Percentiles rank a stretch among this genome's conserved stretches.
phyloP scores from a whole-genome alignment of 83 land plant genomes.

The Isoetes engelmannii region DNA sequence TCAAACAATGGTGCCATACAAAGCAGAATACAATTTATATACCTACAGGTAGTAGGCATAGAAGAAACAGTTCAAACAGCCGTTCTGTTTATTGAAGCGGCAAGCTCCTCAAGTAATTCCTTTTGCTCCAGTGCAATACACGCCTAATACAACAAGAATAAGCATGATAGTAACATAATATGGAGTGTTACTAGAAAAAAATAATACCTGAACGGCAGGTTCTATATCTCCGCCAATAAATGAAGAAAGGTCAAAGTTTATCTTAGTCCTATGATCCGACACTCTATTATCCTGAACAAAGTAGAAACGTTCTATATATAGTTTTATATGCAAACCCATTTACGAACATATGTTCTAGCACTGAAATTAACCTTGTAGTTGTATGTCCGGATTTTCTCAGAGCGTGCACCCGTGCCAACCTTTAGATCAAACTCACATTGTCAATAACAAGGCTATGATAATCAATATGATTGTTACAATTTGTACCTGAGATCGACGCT shows the following conservation, averaged over 20 bases:
- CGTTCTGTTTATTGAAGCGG: conserved; percentile 26
- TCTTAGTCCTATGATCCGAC: conserved; percentile 86
- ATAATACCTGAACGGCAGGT: conserved; percentile 74
- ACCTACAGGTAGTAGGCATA: no score
- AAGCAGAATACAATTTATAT: no score
- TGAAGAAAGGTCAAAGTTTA: conserved; percentile 82
- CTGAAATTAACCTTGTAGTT: conserved; percentile 66
- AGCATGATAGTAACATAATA: conserved; percentile 1
- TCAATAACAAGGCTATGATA: neutral
- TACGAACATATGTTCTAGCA: neutral
- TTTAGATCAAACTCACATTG: conserved; percentile 16
- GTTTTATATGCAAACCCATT: neutral
- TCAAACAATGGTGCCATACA: no score
- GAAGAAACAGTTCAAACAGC: conserved; percentile 4
- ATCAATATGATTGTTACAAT: neutral
- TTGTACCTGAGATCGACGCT: conserved; percentile 74
- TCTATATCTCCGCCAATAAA: conserved; percentile 88
- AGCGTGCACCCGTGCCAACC: conserved; percentile 94
- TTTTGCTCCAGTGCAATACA: conserved; percentile 93
- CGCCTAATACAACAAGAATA: conserved; percentile 34
- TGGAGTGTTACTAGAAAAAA: neutral
- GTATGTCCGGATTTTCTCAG: conserved; percentile 95
- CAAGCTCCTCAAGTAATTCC: conserved; percentile 52
- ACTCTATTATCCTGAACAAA: conserved; percentile 75
- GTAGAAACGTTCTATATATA: neutral